Conservation (phyloP, 2,329 filamentous ascomycete species). For the Hypoxylon sp. region DNA sequence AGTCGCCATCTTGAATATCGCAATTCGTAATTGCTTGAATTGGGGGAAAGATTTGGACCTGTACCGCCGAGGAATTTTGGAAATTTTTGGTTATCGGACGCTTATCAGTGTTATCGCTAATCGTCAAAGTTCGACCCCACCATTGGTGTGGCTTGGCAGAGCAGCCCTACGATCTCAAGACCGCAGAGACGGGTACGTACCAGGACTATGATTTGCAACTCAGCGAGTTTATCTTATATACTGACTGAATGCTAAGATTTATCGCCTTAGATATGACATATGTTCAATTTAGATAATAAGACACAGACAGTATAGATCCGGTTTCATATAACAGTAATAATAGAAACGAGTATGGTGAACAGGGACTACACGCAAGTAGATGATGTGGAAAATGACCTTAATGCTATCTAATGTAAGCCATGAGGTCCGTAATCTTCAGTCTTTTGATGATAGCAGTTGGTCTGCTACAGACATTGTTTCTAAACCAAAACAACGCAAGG, state of each 20-base stretch:
- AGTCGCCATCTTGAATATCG: slow-evolving; percentile 63
- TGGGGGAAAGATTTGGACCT: slow-evolving; percentile 32
- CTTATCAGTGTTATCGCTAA: slow-evolving; percentile 52
- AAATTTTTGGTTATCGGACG: slow-evolving; percentile 50
- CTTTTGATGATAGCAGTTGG: slow-evolving; percentile 20
- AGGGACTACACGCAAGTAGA: slow-evolving; percentile 6
- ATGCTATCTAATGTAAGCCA: slow-evolving; percentile 24
- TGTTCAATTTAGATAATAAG: background rate
- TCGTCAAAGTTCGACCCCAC: slow-evolving; percentile 47
- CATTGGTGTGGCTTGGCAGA: slow-evolving; percentile 37
- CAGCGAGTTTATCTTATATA: background rate
- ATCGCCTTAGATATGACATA: background rate
- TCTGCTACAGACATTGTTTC: slow-evolving; percentile 21
- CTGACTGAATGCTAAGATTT: background rate
- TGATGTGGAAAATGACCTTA: slow-evolving; percentile 19
- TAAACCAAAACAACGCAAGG: slow-evolving; percentile 25
- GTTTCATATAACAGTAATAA: slow-evolving; percentile 14
- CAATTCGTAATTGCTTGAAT: slow-evolving; percentile 39
- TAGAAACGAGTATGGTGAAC: background rate
- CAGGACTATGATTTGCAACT: background rate
- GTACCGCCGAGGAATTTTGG: slow-evolving; percentile 42
- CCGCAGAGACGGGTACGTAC: slow-evolving; percentile 3
- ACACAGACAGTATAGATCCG: slow-evolving; percentile 12
- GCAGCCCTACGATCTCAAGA: background rate
- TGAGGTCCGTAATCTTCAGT: slow-evolving; percentile 15